Base-by-base conservation (phyloP, 805 yeast species). In the Saccharomycopsis capsularis region DNA sequence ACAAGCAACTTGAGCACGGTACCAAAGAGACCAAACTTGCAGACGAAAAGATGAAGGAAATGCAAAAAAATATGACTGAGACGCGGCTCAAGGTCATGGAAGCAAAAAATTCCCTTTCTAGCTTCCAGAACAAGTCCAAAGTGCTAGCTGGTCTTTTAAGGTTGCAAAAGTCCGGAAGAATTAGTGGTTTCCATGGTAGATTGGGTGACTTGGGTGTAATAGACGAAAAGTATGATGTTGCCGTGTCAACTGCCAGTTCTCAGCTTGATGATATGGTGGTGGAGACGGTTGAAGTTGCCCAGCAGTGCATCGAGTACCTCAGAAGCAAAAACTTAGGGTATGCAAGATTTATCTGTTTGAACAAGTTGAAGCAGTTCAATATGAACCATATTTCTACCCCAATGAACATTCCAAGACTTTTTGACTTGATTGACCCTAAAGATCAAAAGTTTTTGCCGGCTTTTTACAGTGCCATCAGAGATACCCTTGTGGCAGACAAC, bases 181-280 rank as follows among this genome's bases (percentile, higher is more conserved):
- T 95, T 22, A 68, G 69, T 4, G 99, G 98, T 0, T 86, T 91
- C 57, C 74, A 86, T 61, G 99, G 98, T 0, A 72, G 96, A 54
- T 68, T 93, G 15, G 99, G 99, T 16, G 95, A 88, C 57, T 68
- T 93, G 40, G 99, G 96, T n/a, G 74, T 76, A 2, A 93, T 93
- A 55, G 96, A 88, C 61, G 86, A 84, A 55, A 75, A 78, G 58
- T 93, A 85, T 62, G 98, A 95, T 65, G 77, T 89, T 46, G 99
- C 99, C 0, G 79, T 93, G 6, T 89, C 98, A 0, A 93, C 98
- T 0, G 98, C 96, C 0, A 88, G 93, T 56, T 89, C 95, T 1
- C 81, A 90, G 6, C 70, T 93, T 50, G 95, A 91, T 62, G 91
- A 95, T 54, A 80, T 89, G 73, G 98, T 93, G 16, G 98, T 93